Percentiles rank a stretch among this genome's conserved stretches.
Conservation (phyloP, 495 filamentous ascomycete genomes). For the Cercophora samala region DNA sequence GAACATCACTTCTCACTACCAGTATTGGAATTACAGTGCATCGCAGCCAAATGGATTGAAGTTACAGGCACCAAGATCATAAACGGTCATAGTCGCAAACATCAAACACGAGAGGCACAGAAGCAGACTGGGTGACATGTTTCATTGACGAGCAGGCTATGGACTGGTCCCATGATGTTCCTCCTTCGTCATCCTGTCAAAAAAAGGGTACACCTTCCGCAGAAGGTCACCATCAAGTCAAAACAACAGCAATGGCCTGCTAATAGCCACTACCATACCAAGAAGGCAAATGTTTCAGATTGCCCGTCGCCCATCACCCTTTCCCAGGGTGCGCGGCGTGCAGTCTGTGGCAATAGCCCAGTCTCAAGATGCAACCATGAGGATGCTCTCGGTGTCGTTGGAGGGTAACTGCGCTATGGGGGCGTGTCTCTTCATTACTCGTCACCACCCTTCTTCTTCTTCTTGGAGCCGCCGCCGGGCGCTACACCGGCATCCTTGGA, state of each 20-base stretch:
- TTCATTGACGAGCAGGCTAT: background rate
- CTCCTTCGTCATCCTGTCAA: background rate
- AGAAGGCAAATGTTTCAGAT: background rate
- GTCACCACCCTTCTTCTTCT: conserved; percentile 63
- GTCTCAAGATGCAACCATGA: background rate
- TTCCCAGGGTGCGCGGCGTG: background rate
- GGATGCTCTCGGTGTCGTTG: background rate
- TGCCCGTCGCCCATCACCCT: background rate
- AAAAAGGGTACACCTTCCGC: background rate
- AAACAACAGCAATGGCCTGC: conserved; percentile 5
- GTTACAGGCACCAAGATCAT: background rate
- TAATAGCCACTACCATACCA: background rate
- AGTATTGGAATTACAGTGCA: too few relatives aligned
- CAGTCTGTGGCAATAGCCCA: background rate
- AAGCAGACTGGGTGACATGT: background rate
- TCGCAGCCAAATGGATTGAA: background rate
- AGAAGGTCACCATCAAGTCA: background rate
- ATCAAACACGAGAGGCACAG: background rate
- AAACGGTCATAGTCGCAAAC: background rate
- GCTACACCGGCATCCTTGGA: conserved; percentile 61
- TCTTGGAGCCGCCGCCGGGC: conserved; percentile 51
- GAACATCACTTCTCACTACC: too few relatives aligned
- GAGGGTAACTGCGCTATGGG: background rate
- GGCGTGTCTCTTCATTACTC: conserved; percentile 35
- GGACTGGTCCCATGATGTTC: background rate